Percentiles rank a stretch among this genome's conserved stretches.
Evolutionary conservation across 306 rosid species (phyloP).

Genomic region (Trichosanthes truncata): DNA sequence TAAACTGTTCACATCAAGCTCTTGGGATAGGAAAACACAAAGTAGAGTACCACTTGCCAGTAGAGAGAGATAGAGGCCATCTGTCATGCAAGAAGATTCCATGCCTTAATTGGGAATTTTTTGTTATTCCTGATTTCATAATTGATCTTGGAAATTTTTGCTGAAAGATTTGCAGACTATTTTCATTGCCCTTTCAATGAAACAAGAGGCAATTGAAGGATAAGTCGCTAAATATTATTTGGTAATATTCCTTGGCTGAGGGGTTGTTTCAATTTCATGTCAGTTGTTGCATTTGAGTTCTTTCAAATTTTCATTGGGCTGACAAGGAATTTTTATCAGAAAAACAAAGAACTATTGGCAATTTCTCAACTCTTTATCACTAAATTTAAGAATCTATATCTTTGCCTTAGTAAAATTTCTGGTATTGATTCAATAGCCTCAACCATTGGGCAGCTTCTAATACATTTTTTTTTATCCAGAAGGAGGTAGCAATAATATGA

Average conservation of each 20-base stretch:
- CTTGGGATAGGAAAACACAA: background rate
- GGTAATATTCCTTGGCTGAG: background rate
- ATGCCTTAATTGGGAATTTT: conserved; percentile 2
- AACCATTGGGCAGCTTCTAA: too few relatives aligned
- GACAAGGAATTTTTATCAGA: background rate
- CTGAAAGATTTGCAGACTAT: background rate
- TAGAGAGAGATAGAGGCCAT: background rate
- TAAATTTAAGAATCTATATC: background rate
- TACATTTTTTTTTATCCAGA: too few relatives aligned
- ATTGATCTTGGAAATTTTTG: background rate
- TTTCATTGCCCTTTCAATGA: conserved; percentile 11
- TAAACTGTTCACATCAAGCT: conserved; percentile 5
- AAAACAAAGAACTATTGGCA: background rate
- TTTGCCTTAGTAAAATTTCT: too few relatives aligned
- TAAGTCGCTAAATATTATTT: background rate
- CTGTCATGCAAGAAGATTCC: background rate
- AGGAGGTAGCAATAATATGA: too few relatives aligned
- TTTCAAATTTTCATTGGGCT: background rate
- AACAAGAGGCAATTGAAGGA: conserved; percentile 2
- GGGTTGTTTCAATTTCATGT: background rate
- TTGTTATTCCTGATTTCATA: conserved; percentile 3
- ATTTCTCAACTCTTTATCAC: background rate
- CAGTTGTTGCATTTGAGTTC: background rate
- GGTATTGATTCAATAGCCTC: too few relatives aligned
- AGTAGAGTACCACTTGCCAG: background rate